Conservation (phyloP, 2,329 filamentous ascomycete species). For the Phaeosphaeriaceae sp. region DNA sequence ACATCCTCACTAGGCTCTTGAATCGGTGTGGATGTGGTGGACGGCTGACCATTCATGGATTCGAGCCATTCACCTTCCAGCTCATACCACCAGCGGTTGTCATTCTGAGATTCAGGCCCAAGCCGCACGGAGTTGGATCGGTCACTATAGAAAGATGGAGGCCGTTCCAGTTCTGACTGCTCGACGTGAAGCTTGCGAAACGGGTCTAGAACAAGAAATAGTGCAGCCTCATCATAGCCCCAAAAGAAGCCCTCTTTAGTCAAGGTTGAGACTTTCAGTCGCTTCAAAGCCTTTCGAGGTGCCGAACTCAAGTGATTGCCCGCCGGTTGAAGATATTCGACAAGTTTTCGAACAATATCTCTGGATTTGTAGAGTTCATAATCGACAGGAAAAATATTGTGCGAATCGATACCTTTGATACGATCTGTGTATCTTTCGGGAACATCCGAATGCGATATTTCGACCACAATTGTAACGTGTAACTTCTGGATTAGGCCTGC, state of each 20-base stretch:
- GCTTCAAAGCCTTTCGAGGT: not conserved
- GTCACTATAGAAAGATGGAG: too few species aligned
- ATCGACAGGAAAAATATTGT: conserved; percentile 3
- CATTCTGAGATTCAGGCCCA: too few species aligned
- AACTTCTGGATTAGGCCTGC: conserved; percentile 7
- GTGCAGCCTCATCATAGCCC: too few species aligned
- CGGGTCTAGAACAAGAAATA: not conserved
- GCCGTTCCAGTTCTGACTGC: too few species aligned
- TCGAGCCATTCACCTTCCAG: too few species aligned
- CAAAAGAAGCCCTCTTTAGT: too few species aligned
- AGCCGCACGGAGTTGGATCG: too few species aligned
- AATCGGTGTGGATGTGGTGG: too few species aligned
- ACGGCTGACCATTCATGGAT: too few species aligned
- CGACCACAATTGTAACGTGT: not conserved
- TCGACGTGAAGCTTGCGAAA: not conserved
- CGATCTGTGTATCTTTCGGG: too few species aligned
- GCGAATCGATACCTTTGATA: not conserved
- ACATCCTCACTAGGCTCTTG: too few species aligned
- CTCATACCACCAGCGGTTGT: too few species aligned
- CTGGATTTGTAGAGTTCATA: conserved; percentile 9
- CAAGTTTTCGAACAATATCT: conserved; percentile 6
- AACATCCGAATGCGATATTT: not conserved
- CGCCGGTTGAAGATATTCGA: not conserved
- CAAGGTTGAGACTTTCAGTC: not conserved
- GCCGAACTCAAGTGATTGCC: not conserved